Evolutionary conservation across 805 yeast genomes (phyloP).

Genomic region (Hemisphaericaspora nanyangensis): DNA sequence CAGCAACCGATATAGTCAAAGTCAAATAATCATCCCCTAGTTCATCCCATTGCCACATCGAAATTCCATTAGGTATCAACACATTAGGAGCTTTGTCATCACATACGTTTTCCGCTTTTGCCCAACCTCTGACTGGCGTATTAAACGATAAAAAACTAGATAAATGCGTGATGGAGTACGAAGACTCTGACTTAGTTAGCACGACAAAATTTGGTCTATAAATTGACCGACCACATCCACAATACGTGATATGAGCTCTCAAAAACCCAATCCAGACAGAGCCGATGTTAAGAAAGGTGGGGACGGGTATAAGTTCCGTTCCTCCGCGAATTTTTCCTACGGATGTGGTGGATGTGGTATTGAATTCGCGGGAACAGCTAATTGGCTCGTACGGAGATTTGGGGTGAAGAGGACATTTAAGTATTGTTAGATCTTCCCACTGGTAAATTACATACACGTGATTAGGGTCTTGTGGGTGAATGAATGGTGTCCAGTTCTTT

Average conservation of each 20-base stretch:
- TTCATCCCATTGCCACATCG: conserved; percentile 16
- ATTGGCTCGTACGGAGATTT: no score
- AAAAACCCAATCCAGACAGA: conserved; percentile 39
- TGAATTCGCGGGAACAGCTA: conserved; percentile 6
- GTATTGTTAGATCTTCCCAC: conserved; percentile 26
- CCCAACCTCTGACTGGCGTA: conserved; percentile 29
- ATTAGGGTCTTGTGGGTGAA: conserved; percentile 25
- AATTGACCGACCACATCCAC: conserved; percentile 38
- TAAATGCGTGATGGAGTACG: conserved; percentile 26
- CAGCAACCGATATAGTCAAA: conserved; percentile 33
- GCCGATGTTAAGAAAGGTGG: conserved; percentile 15
- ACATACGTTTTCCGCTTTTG: conserved; percentile 19
- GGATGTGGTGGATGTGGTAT: conserved; percentile 3
- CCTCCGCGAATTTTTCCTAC: conserved; percentile 38
- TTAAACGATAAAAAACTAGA: conserved; percentile 29
- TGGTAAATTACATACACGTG: conserved; percentile 28
- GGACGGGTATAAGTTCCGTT: conserved; percentile 25
- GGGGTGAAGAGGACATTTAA: conserved; percentile 20
- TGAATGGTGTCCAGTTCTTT: conserved; percentile 42
- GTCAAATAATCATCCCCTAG: conserved; percentile 22
- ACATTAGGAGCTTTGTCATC: conserved; percentile 22
- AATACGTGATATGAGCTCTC: conserved; percentile 30
- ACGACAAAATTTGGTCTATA: conserved; percentile 39
- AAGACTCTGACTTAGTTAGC: conserved; percentile 13
- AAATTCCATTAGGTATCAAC: conserved; percentile 33